Base-by-base conservation (phyloP, 352 stramenopile genomes). In the Globisporangium ultimum region DNA sequence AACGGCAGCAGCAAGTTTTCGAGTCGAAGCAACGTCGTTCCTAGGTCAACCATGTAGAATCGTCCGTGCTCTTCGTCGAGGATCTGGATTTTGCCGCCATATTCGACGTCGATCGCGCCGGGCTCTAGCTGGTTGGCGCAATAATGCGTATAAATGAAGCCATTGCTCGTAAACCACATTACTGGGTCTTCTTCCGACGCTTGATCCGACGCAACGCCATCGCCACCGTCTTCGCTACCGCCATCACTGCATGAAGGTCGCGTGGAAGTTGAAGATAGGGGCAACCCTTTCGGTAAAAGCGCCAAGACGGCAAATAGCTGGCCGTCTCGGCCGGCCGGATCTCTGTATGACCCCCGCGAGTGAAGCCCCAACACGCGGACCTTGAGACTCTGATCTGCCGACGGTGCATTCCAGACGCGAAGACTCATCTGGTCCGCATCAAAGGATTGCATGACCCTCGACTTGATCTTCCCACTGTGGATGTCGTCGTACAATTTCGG, bases 11-110 rank as follows among this genome's bases (percentile, higher is more conserved):
- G 40, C 41, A 50, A 18, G 18, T 50, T 42, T 36, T 58, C 53
- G 0, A 58, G 40, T 8, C 53, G 53, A 28, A 58, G 22, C 22
- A 42, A 50, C 15, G 53, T 58, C 14, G 38, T 17, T 7, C 53
- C 53, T 14, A 58, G 41, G 17, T 58, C 53, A 21, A 58, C 53
- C 53, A 58, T 58, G 41, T 50, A 40, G n/a, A 58, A 58, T 3
- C 41, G 53, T 12, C 53, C 53, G 15, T 58, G 53, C 14, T 48
- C 53, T 18, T 58, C 53, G 22, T 42, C 48, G 22, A 58, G 14
- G 12, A 49, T 50, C 4, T 50, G 20, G 13, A 50, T 43, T 42
- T 42, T 28, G 7, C 53, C 53, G 15, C 53, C 53, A n/a, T 50
- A 58, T 40, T 58, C 52, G 51, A 58, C 21, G 15, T 41, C 38